phyloP scores from a whole-genome alignment of 2,329 filamentous ascomycete genomes.

The Talaromyces marneffei region DNA sequence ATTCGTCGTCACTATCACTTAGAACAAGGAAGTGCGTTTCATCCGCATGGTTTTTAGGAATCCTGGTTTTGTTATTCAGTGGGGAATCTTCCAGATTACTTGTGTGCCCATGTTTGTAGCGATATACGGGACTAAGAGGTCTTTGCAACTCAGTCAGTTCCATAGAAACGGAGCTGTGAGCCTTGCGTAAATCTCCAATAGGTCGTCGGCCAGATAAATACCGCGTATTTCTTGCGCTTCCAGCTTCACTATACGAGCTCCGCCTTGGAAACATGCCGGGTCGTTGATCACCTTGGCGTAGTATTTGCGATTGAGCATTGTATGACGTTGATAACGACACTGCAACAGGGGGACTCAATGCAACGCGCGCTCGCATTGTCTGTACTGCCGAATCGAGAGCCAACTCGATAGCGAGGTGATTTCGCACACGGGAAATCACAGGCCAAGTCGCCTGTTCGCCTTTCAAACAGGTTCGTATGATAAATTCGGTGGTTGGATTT shows the following conservation, averaged over 20 bases:
- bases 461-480: conserved; percentile 67
- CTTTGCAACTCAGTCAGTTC: conserved; percentile 10
- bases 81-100: background rate
- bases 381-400: conserved; percentile 52
- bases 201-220: conserved; percentile 12
- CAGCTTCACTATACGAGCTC: conserved; percentile 29
- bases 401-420: conserved; percentile 82
- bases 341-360: conserved; percentile 27
- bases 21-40: background rate
- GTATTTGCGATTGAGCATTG: background rate
- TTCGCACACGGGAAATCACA: conserved; percentile 75
- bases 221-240: conserved; percentile 13
- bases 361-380: conserved; percentile 35
- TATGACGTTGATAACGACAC: background rate
- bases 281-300: background rate
- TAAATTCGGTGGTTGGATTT: conserved; percentile 82
- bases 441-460: conserved; percentile 91
- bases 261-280: conserved; percentile 6
- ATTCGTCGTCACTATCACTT: conserved; percentile 14
- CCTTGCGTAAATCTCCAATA: conserved; percentile 16
- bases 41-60: background rate
- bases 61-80: background rate
- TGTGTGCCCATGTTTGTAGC: background rate
- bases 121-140: conserved; percentile 7
- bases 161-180: conserved; percentile 18